Evolutionary conservation across 1,139 yeast genomes (phyloP).

Genomic region (Magnusiomyces tetraspermus): DNA sequence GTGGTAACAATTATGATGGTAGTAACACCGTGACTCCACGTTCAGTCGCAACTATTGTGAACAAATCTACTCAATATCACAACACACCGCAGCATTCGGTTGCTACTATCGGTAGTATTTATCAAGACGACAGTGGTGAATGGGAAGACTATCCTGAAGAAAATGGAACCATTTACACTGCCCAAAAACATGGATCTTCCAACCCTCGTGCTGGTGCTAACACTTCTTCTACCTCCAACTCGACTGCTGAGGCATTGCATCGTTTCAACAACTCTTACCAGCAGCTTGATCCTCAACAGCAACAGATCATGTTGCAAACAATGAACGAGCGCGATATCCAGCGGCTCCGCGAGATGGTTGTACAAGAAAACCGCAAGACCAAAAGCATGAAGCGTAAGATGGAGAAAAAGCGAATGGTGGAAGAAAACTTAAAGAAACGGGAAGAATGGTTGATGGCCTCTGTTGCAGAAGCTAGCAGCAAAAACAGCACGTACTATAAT

Average conservation of each 20-base stretch:
- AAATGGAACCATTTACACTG: no score
- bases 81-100: not conserved
- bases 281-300: not conserved
- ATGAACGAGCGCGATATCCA: not conserved
- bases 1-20: not conserved
- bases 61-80: not conserved
- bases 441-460: not conserved
- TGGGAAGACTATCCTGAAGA: not conserved
- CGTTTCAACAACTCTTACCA: not conserved
- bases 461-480: not conserved
- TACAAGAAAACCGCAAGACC: not conserved
- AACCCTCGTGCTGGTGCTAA: no score
- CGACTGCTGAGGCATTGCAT: not conserved
- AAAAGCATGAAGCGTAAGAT: not conserved
- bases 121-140: not conserved
- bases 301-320: not conserved
- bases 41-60: not conserved
- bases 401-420: not conserved
- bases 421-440: not conserved
- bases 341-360: conserved; percentile 1
- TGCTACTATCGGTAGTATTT: not conserved
- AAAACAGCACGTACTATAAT: not conserved
- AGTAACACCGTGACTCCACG: not conserved
- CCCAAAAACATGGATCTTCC: no score
- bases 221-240: not conserved